Evolutionary conservation across 805 yeast species (phyloP), one percentile per base, ranked within the genome.

Genomic region (Cyberlindnera suaveolens): DNA sequence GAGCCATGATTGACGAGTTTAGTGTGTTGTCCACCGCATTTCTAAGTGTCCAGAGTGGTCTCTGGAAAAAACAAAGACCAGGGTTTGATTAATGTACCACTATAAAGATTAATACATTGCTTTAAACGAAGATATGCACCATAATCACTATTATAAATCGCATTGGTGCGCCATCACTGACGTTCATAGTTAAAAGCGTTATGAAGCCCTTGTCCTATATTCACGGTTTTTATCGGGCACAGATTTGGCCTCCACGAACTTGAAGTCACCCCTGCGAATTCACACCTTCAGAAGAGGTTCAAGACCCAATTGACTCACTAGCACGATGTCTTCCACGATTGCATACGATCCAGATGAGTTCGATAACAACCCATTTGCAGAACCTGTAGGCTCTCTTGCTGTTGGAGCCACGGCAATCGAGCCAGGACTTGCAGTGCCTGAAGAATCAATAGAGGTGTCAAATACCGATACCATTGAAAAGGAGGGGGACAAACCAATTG

Each of bases 361-460:
- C 46, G 82, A 76, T 46, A 73, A 76, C 60, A 78, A 78, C 48
- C 84, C 84, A 2, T 79, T 79, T 61, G 78, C 81, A 3, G 78
- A 74, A 46, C 75, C 71, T 6, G 51, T 46, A 9, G 46, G 7
- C 14, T 35, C 40, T 58, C 51, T 10, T 35, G 29, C 27, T 23
- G 27, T 32, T 18, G 31, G 34, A 34, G 41, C 41, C 38, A 19
- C 32, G 10, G 19, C 18, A 16, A 15, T 6, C n/a, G 39, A 36
- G 31, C 36, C 57, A 56, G 46, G 53, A 52, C 46, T 34, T 37
- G 37, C 18, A 15, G 17, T 16, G 33, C 26, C 32, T 20, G 33
- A 23, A 27, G 18, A 9, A n/a, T 13, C 30, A 36, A 13, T 20
- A n/a, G 31, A 23, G 30, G 31, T 17, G 17, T 13, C 31, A 6